phyloP scores from a whole-genome alignment of 2,329 filamentous ascomycete genomes.

The Scytalidium lignicola region DNA sequence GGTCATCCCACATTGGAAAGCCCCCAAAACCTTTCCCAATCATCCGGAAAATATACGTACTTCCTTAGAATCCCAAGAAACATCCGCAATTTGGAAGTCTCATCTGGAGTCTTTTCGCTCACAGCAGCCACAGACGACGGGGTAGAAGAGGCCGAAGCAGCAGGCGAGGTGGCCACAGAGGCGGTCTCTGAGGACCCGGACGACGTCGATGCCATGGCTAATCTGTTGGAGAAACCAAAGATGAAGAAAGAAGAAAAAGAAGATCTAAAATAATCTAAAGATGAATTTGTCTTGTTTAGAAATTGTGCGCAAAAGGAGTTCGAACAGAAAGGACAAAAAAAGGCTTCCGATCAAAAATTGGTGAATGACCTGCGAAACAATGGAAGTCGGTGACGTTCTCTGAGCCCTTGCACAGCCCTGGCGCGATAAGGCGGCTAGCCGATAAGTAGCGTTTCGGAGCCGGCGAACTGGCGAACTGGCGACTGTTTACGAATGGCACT shows the following conservation, averaged over 20 bases:
- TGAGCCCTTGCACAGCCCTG: neutral
- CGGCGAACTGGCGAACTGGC: neutral
- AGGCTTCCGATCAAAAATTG: neutral
- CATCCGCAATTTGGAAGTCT: conserved; percentile 82
- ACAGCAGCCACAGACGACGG: conserved; percentile 11
- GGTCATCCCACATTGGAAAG: too few species aligned
- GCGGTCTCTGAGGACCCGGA: conserved; percentile 16
- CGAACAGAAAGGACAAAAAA: too few species aligned
- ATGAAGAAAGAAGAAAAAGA: neutral
- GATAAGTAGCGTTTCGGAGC: neutral
- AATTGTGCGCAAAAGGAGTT: too few species aligned
- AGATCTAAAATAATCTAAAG: neutral
- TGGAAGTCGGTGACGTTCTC: neutral
- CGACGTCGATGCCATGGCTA: conserved; percentile 23
- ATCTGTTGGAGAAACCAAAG: neutral
- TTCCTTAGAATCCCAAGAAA: conserved; percentile 84
- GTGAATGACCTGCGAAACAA: neutral
- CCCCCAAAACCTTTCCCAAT: neutral
- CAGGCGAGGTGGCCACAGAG: conserved; percentile 20
- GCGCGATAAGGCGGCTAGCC: neutral
- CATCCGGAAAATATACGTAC: conserved; percentile 47
- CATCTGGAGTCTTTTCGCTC: conserved; percentile 59
- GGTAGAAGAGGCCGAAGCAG: conserved; percentile 20
- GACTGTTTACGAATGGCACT: too few species aligned
- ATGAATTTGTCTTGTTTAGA: too few species aligned